Evolutionary conservation across 2,329 filamentous ascomycete genomes (phyloP), one percentile per base, ranked within the genome.

Genomic region (Nothophoma quercina): DNA sequence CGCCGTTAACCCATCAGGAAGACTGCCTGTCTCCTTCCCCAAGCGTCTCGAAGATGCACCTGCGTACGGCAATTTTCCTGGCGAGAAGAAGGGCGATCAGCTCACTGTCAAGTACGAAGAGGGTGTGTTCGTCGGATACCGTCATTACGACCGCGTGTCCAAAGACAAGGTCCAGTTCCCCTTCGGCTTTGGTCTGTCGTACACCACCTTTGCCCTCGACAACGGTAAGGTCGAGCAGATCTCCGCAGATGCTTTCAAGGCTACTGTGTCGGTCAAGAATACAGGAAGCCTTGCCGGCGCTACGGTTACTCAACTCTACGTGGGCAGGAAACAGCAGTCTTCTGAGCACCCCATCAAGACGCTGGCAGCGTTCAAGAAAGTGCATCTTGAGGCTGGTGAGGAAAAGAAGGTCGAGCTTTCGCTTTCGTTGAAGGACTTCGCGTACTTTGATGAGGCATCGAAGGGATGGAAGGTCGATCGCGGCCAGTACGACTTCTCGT

Each of bases 301-400:
- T 2, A 78, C 79, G 6, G 81, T 86, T 1, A 72, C 80, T 0
- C 85, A 87, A 67, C 69, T 87, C 1, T 87, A 87, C 64, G 78
- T 89, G 35, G 82, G 36, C 72, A 88, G 47, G 79, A 81, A 9
- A 23, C 44, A 63, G 9, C 55, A 42, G 10, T 59, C 58, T 1
- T 38, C 55, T 1, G 58, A 68, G 10, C 77, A 88, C 36, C 87
- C 87, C 0, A 80, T 85, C 56, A 89, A 90, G 74, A 87, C 89
- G 68, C 77, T 90, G 3, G 84, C 83, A 7, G 86, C 85, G 0
- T 90, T 90, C 63, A 80, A 83, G 56, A 90, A 89, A 72, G 80
- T 88, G 0, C 78, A 75, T 41, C 71, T 90, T 3, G 77, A 83
- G 35, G 76, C 81, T 1, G 85, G 84, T 4, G 81, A 88, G 74